phyloP scores from a whole-genome alignment of 1,139 yeast species.

The Suhomyces maxii region DNA sequence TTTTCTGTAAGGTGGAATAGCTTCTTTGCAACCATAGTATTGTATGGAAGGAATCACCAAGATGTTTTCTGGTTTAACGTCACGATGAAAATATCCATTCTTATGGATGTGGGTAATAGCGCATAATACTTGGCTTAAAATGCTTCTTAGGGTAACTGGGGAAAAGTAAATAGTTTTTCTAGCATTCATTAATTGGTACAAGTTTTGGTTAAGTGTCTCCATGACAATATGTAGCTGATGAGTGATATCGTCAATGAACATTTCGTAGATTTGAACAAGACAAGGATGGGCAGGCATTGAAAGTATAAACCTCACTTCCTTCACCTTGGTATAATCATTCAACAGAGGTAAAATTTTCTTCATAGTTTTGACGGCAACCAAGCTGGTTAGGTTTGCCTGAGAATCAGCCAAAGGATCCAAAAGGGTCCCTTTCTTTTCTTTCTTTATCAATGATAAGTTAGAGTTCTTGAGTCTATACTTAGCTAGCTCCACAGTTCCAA shows the following conservation, averaged over 20 bases:
- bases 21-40: constrained; percentile 48
- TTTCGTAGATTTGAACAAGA: constrained; percentile 72
- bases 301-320: constrained; percentile 74
- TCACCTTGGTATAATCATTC: constrained; percentile 61
- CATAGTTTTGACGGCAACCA: constrained; percentile 88
- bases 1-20: constrained; percentile 39
- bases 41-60: constrained; percentile 60
- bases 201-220: constrained; percentile 85
- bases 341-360: constrained; percentile 50
- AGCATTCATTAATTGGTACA: constrained; percentile 68
- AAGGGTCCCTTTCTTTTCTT: constrained; percentile 41
- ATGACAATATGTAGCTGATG: constrained; percentile 74
- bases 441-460: constrained; percentile 9
- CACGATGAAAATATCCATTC: constrained; percentile 79
- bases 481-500: constrained; percentile 72
- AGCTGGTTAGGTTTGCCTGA: constrained; percentile 16
- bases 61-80: constrained; percentile 77
- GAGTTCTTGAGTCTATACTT: constrained; percentile 28
- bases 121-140: constrained; percentile 66
- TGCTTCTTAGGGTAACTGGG: constrained; percentile 58
- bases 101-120: constrained; percentile 84
- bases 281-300: constrained; percentile 71
- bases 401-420: constrained; percentile 46
- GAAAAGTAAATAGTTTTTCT: constrained; percentile 55
- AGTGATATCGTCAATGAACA: constrained; percentile 64